These are phyloP conservation scores for Arxiozyma bovina DNA, from an alignment of 1,139 yeast genomes.

Conservation along the genomic window DNA sequence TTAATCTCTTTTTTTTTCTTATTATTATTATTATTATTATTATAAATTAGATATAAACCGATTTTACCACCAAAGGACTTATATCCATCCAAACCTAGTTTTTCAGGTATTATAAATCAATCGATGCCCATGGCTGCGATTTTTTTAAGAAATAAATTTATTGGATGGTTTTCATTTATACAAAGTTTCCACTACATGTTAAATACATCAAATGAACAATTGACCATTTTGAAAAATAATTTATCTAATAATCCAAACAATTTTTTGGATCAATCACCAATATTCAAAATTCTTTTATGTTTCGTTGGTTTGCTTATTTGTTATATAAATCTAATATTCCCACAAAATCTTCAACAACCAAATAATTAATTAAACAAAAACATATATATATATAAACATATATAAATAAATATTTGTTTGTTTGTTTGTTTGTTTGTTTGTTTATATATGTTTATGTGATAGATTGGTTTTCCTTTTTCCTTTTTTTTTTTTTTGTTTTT, in stretches of 20 bases:
- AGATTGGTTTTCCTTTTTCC: no score
- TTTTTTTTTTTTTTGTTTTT: no score
- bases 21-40: not conserved
- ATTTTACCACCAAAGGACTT: constrained; percentile 44
- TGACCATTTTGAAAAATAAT: constrained; percentile 18
- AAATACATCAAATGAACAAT: constrained; percentile 21
- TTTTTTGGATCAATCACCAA: constrained; percentile 35
- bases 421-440: no score
- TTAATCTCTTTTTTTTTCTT: not conserved
- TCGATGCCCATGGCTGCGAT: constrained; percentile 65
- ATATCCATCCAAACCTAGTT: constrained; percentile 34
- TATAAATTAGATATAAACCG: constrained; percentile 16
- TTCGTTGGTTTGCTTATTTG: constrained; percentile 42
- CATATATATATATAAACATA: no score
- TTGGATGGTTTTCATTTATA: constrained; percentile 31
- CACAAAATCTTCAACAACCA: constrained; percentile 15
- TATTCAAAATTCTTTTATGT: constrained; percentile 41
- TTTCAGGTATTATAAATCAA: constrained; percentile 39
- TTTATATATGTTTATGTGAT: no score
- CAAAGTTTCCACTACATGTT: constrained; percentile 25
- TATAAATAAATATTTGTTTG: no score
- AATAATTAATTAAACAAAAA: no score
- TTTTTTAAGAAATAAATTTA: constrained; percentile 38
- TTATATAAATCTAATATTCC: constrained; percentile 40
- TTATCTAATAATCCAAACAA: constrained; percentile 10